Evolutionary conservation across 2,329 filamentous ascomycete genomes (phyloP), one percentile per base, ranked within the genome.

Genomic region (Pyricularia sp.): DNA sequence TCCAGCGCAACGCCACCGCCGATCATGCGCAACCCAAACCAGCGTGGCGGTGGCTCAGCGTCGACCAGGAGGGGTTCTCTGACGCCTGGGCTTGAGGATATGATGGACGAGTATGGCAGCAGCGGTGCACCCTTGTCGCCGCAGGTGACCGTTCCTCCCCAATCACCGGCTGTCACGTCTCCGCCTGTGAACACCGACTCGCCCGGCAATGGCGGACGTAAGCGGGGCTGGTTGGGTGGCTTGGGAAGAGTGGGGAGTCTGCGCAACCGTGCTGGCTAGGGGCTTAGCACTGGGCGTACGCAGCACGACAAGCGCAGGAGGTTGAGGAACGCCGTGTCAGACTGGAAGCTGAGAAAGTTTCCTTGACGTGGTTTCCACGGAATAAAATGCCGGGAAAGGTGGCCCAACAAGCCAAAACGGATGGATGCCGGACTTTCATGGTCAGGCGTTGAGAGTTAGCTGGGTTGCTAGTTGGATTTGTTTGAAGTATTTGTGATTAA

Each of bases 1-100:
- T 75, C 78, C 1, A 82, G 85, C 33, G 83, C 84, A 0, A 88
- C 85, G 9, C 85, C 85, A 3, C 85, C 85, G 4, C 85, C 85
- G 1, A 88, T 88, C 67, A 76, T 83, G 78, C 79, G 85, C 20
- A 84, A 82, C 67, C 77, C 72, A 1, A 69, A 73, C 9, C 26
- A 36, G 30, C 55, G 55, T 12, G 65, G 36, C 14, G 33, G 55
- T 42, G 30, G 28, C 10, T 20, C 59, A 6, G 14, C 12, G 12
- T 28, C 59, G 59, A 20, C 59, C 25, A 63, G 59, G 59, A 63
- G 59, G 59, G 59, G 59, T 28, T 63, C 59, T 14, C 14, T 36
- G 20, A 20, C 68, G 59, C 70, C 68, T 2, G 64, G 30, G 28
- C 64, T 65, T 30, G 64, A 65, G 30, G 30, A 30, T 23, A n/a